A percentile compares a stretch with the other conserved stretches of the same genome.
phyloP scores from a whole-genome alignment of 2,329 filamentous ascomycete genomes.

The Beauveria bassiana region DNA sequence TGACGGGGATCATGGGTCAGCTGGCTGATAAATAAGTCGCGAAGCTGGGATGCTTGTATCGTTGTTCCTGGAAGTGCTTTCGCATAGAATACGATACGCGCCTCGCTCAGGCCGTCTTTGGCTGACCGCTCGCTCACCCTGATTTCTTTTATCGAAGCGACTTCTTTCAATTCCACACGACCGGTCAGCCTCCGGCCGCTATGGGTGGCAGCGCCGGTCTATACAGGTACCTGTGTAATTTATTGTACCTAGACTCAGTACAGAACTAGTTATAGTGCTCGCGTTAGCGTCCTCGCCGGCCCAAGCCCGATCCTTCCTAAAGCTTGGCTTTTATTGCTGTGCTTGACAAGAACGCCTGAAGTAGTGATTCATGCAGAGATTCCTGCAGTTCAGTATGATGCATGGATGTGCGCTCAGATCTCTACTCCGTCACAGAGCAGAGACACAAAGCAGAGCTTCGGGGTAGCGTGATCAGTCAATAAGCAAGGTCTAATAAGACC shows the following conservation, averaged over 20 bases:
- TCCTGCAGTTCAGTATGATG: neutral
- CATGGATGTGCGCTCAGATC: neutral
- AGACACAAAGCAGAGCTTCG: too few species aligned
- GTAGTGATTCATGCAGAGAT: neutral
- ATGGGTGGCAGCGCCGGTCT: neutral
- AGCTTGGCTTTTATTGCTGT: neutral
- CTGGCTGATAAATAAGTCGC: neutral
- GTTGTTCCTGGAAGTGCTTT: neutral
- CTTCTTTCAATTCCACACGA: neutral
- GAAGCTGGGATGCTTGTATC: neutral
- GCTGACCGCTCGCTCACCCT: neutral
- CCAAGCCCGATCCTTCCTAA: neutral
- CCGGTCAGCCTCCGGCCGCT: neutral
- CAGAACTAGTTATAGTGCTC: neutral
- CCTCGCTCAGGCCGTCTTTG: neutral
- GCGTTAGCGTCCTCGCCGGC: constrained; percentile 1
- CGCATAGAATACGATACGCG: neutral
- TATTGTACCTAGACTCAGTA: neutral
- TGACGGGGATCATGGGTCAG: neutral
- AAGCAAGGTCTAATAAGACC: too few species aligned
- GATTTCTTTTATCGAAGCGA: neutral
- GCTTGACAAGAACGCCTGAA: neutral
- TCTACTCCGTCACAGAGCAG: neutral
- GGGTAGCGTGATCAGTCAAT: too few species aligned
- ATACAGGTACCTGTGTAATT: neutral